Evolutionary conservation across 805 yeast genomes (phyloP).

Genomic region (Teunomyces panamensis): DNA sequence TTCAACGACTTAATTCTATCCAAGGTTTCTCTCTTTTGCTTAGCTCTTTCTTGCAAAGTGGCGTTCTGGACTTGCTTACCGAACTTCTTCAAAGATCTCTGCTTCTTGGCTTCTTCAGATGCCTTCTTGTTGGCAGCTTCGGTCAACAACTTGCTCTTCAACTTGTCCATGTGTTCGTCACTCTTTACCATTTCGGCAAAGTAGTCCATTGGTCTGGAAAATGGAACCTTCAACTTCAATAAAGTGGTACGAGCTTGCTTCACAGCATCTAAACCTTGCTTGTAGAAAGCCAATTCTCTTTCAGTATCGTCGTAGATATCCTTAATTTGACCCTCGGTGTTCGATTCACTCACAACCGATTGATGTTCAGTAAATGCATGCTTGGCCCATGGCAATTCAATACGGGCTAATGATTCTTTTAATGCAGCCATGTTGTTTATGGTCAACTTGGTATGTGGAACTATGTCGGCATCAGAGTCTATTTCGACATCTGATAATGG

Average conservation of each 20-base stretch:
- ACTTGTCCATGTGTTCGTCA: constrained; percentile 96
- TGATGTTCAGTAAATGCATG: constrained; percentile 83
- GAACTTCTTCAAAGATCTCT: constrained; percentile 91
- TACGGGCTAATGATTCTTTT: constrained; percentile 63
- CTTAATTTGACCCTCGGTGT: constrained; percentile 63
- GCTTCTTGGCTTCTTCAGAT: constrained; percentile 88
- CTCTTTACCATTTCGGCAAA: constrained; percentile 98
- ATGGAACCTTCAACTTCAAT: constrained; percentile 73
- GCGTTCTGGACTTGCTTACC: constrained; percentile 97
- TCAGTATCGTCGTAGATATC: constrained; percentile 95
- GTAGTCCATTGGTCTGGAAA: constrained; percentile 90
- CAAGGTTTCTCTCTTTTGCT: constrained; percentile 85
- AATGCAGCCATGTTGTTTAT: constrained; percentile 85
- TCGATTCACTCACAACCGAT: constrained; percentile 57
- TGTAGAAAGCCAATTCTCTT: constrained; percentile 92
- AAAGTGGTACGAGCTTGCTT: constrained; percentile 64
- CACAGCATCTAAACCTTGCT: constrained; percentile 88
- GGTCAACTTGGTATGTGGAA: constrained; percentile 87
- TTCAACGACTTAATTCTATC: constrained; percentile 89
- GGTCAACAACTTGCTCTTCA: constrained; percentile 73
- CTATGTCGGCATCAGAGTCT: constrained; percentile 92
- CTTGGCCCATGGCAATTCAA: constrained; percentile 62
- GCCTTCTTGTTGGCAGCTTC: constrained; percentile 87
- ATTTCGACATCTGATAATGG: constrained; percentile 88
- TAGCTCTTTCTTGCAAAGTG: constrained; percentile 88